Evolutionary conservation across 768 basidiomycete genomes (phyloP).

Genomic region (Trichaptum fuscoviolaceum): DNA sequence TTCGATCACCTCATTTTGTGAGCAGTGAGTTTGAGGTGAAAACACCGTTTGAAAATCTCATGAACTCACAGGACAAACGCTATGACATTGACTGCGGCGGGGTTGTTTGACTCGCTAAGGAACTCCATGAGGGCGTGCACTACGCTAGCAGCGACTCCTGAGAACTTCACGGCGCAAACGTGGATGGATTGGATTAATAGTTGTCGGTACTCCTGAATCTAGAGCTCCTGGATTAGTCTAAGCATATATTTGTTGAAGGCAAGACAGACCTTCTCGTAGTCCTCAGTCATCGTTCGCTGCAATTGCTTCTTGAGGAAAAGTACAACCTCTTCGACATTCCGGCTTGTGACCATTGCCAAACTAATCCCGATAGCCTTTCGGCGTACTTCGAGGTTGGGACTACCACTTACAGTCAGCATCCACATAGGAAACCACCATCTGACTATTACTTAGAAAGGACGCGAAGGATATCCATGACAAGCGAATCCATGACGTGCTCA

Average conservation of each 20-base stretch:
- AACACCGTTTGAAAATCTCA: conserved; percentile 21
- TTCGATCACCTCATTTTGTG: conserved; percentile 83
- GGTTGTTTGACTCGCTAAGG: conserved; percentile 91
- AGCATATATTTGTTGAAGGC: background rate
- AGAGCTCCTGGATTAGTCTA: background rate
- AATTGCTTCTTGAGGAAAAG: conserved; percentile 96
- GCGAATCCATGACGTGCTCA: conserved; percentile 80
- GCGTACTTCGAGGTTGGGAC: conserved; percentile 94
- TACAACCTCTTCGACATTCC: conserved; percentile 96
- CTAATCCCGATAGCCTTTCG: conserved; percentile 88
- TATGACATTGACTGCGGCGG: conserved; percentile 93
- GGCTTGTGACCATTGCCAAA: conserved; percentile 85
- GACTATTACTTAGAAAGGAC: conserved; percentile 67
- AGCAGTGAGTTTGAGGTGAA: background rate
- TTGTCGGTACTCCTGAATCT: conserved; percentile 94
- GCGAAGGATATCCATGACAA: conserved; percentile 95
- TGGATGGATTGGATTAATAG: conserved; percentile 97
- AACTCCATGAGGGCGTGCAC: conserved; percentile 93
- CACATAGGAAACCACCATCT: background rate
- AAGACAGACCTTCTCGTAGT: conserved; percentile 77
- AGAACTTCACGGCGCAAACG: conserved; percentile 92
- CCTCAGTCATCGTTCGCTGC: conserved; percentile 85
- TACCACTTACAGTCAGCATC: conserved; percentile 23
- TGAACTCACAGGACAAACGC: conserved; percentile 61
- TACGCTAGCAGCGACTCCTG: conserved; percentile 92